These are phyloP conservation scores for Colletotrichum kahawae DNA, from an alignment of 2,329 filamentous ascomycete genomes.

Conservation along the genomic window DNA sequence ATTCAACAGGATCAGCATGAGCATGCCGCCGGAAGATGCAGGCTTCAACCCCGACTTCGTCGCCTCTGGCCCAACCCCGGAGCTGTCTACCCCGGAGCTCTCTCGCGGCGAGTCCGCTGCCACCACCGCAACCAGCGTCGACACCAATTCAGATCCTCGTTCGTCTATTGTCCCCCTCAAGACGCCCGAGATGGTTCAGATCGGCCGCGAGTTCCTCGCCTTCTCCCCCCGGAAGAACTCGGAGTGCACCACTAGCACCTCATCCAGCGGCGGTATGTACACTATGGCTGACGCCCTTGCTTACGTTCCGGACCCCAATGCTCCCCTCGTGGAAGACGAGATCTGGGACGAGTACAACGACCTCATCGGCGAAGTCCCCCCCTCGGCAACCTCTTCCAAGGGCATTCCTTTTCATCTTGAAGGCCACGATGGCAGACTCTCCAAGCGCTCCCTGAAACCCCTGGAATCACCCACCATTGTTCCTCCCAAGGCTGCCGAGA, in stretches of 20 bases:
- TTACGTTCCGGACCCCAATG: conserved; percentile 64
- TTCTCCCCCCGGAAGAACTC: conserved; percentile 79
- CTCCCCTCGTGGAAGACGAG: conserved; percentile 79
- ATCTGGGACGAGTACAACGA: conserved; percentile 96
- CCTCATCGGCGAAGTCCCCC: conserved; percentile 70
- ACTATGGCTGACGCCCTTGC: conserved; percentile 69
- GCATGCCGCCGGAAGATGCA: conserved; percentile 35
- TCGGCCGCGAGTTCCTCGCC: conserved; percentile 68
- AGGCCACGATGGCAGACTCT: conserved; percentile 44
- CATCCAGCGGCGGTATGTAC: conserved; percentile 61
- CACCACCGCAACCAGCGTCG: conserved; percentile 34
- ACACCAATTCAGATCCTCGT: conserved; percentile 33
- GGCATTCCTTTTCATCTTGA: conserved; percentile 63
- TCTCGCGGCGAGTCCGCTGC: conserved; percentile 38
- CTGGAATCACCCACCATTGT: conserved; percentile 55
- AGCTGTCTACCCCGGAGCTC: conserved; percentile 44
- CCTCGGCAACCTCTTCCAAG: conserved; percentile 61
- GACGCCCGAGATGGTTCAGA: conserved; percentile 34
- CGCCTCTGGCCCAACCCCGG: conserved; percentile 53
- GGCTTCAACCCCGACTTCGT: conserved; percentile 32
- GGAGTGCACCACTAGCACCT: conserved; percentile 54
- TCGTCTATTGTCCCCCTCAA: conserved; percentile 33
- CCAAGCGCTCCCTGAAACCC: conserved; percentile 37
- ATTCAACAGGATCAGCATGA: conserved; percentile 65
- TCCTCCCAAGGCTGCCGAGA: not conserved